Conservation (phyloP, 2,329 filamentous ascomycete species). For the Xylaria sp. region DNA sequence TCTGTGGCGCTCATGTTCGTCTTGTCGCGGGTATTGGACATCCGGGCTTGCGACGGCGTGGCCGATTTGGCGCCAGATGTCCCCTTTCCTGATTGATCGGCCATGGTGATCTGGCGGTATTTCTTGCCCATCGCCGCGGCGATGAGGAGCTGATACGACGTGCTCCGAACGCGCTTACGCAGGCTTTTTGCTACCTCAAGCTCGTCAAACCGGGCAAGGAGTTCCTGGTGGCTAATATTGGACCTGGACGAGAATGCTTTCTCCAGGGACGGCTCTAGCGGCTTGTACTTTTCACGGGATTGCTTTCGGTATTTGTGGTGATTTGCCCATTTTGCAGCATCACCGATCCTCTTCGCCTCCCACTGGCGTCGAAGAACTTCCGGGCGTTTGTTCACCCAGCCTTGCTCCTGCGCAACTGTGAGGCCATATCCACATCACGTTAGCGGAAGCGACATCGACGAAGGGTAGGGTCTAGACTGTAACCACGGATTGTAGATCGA, state of each 20-base stretch:
- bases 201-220: background rate
- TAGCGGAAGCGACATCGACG: background rate
- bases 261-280: too few relatives aligned
- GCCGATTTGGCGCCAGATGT: slow-evolving; percentile 8
- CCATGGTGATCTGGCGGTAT: slow-evolving; percentile 17
- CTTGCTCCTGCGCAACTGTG: slow-evolving; percentile 8
- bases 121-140: slow-evolving; percentile 22
- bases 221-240: background rate
- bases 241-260: too few relatives aligned
- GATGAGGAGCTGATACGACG: slow-evolving; percentile 21
- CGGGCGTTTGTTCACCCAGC: slow-evolving; percentile 15
- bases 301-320: background rate
- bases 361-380: slow-evolving; percentile 1
- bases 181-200: slow-evolving; percentile 2
- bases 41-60: slow-evolving; percentile 2
- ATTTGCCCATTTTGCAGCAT: slow-evolving; percentile 1
- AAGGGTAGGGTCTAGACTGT: background rate
- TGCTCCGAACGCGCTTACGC: slow-evolving; percentile 18
- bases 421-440: background rate
- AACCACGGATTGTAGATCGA: background rate
- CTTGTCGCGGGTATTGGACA: slow-evolving; percentile 15
- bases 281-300: slow-evolving; percentile 3
- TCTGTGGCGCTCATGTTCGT: slow-evolving; percentile 15
- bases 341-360: slow-evolving; percentile 1
- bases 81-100: slow-evolving; percentile 10